Base-by-base conservation (phyloP, 768 basidiomycete species). In the Hypholoma sublateritium region DNA sequence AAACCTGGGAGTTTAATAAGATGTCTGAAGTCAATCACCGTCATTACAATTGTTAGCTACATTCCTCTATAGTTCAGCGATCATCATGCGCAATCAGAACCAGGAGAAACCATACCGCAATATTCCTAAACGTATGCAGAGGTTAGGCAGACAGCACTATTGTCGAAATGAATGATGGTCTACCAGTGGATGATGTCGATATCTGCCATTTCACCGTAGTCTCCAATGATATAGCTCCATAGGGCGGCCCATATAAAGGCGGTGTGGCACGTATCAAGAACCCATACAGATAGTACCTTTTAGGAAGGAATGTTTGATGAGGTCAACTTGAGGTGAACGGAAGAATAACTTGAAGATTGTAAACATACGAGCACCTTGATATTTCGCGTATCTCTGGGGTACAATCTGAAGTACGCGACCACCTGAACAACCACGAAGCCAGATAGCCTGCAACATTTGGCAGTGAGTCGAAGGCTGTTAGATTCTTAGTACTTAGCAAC, bases 101-200 rank as follows among this genome's bases (percentile, higher is more conserved):
- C n/a, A 46, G 1, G 50, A 21, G 45, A 21, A 22, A 44, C 62
- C 66, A 17, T 46, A 63, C 59, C 36, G 64, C 64, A 25, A 65
- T 11, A 36, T 56, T 58, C 61, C 62, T 62, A 42, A 7, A 5
- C 19, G 34, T 34, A 28, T n/a, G 19, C 34, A 6, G n/a, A 19
- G 6, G 6, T 19, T 32, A 4, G 34, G 34, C 17, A n/a, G 48
- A 19, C 32, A 16, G 9, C 13, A 9, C 13, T 32, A 49, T 9
- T 14, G 14, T 14, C 13, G 5, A 36, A 50, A 21, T 28, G n/a
- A 49, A n/a, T n/a, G 24, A 7, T 2, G 28, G 53, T 55, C n/a
- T 37, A 76, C 76, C 73, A 74, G 21, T 73, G 69, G 35, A 80
- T 76, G 8, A 56, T 53, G 35, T 75, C 67, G 14, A 75, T 71